phyloP scores from a whole-genome alignment of 306 rosid species.

The Inga oerstediana region DNA sequence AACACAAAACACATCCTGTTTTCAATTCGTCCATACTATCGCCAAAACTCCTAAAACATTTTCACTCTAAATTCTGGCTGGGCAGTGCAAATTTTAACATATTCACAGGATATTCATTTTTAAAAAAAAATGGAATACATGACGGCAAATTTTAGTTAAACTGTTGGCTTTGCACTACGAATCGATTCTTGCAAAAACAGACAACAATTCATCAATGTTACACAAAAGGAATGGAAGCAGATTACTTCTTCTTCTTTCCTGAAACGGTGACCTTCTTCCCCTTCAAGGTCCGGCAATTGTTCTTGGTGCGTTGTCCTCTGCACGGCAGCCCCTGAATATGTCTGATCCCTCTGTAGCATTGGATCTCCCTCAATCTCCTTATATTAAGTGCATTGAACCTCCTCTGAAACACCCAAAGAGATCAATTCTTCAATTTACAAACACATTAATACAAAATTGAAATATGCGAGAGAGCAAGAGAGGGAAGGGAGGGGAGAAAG shows the following conservation, averaged over 20 bases:
- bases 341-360: conserved; percentile 89
- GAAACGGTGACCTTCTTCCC: conserved; percentile 70
- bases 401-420: conserved; percentile 53
- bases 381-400: conserved; percentile 82
- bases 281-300: conserved; percentile 87
- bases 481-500: not conserved
- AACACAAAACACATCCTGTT: not conserved
- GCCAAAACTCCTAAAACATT: not conserved
- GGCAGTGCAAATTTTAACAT: not conserved
- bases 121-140: not conserved
- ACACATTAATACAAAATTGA: not conserved
- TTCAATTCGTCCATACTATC: not conserved
- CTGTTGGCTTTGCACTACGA: not conserved
- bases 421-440: conserved; percentile 13
- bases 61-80: conserved; percentile 1
- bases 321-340: conserved; percentile 94
- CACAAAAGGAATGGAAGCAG: not conserved
- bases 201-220: not conserved
- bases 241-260: conserved; percentile 60
- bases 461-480: not conserved
- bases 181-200: conserved; percentile 15
- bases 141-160: not conserved
- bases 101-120: not conserved
- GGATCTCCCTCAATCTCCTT: conserved; percentile 91
- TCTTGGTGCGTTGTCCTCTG: conserved; percentile 93